Evolutionary conservation across 768 basidiomycete genomes (phyloP).

Genomic region (Mycena sanguinolenta): DNA sequence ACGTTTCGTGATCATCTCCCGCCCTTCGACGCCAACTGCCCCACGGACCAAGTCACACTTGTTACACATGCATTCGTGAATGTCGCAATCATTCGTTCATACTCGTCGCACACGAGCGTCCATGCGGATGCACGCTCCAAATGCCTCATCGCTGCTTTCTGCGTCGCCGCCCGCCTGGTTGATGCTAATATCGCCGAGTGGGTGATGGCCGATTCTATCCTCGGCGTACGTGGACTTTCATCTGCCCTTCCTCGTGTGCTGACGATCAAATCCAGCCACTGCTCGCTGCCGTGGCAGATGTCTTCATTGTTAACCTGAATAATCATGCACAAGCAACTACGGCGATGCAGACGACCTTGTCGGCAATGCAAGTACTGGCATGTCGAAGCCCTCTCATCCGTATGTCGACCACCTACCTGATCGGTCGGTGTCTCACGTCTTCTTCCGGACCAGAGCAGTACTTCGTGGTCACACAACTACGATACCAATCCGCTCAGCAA

Average conservation of each 20-base stretch:
- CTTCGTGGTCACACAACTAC: too few species aligned
- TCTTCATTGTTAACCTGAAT: background rate
- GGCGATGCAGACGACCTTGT: background rate
- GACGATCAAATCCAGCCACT: background rate
- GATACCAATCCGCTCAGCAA: too few species aligned
- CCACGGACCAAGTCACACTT: background rate
- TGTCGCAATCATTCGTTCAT: conserved; percentile 15
- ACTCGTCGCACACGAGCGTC: background rate
- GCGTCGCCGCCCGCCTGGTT: background rate
- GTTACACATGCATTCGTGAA: conserved; percentile 10
- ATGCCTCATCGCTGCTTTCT: conserved; percentile 15
- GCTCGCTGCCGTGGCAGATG: background rate
- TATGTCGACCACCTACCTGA: background rate
- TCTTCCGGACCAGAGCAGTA: too few species aligned
- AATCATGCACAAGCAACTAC: background rate
- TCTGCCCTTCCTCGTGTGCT: background rate
- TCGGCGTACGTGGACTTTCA: conserved; percentile 19
- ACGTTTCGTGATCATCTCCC: background rate
- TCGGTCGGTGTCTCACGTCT: too few species aligned
- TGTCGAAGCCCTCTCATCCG: conserved; percentile 13
- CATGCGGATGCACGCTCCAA: background rate
- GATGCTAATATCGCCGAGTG: background rate
- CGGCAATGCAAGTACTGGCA: background rate
- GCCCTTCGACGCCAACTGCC: too few species aligned
- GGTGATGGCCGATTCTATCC: conserved; percentile 13